Percentiles rank a stretch among this genome's conserved stretches.
These are phyloP conservation scores for Colletotrichum scovillei DNA, from an alignment of 2,329 filamentous ascomycete species.

Conservation along the genomic window DNA sequence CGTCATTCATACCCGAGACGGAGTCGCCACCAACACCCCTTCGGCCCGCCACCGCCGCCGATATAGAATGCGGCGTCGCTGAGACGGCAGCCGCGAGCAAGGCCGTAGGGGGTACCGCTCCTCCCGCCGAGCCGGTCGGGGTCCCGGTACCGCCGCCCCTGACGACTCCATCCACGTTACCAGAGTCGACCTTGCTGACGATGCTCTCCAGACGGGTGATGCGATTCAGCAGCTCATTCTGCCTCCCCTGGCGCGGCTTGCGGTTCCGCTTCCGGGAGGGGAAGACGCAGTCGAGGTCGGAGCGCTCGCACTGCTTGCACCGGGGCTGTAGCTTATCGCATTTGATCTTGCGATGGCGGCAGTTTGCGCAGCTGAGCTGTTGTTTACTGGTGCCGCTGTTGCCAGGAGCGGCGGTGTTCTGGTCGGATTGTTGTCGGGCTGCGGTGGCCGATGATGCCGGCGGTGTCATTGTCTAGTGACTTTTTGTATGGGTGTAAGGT, in stretches of 20 bases:
- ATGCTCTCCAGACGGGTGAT: conserved; percentile 58
- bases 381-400: conserved; percentile 38
- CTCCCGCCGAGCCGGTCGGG: too few relatives aligned
- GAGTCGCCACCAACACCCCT: conserved; percentile 36
- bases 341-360: conserved; percentile 71
- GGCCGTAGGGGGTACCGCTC: not conserved
- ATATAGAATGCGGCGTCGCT: not conserved
- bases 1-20: conserved; percentile 6
- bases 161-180: conserved; percentile 17
- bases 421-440: conserved; percentile 9
- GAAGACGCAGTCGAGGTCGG: conserved; percentile 58
- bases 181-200: conserved; percentile 55
- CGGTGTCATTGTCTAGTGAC: conserved; percentile 16
- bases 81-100: not conserved
- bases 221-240: conserved; percentile 56
- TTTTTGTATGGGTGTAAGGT: too few relatives aligned
- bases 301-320: conserved; percentile 64
- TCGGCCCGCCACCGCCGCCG: not conserved
- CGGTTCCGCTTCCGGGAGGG: conserved; percentile 57
- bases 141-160: not conserved
- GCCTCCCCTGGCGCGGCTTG: conserved; percentile 52
- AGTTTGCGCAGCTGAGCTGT: conserved; percentile 67
- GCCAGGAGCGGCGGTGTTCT: not conserved
- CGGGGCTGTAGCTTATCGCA: conserved; percentile 66
- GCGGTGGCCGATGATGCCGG: conserved; percentile 9